A percentile compares a stretch with the other conserved stretches of the same genome.
These are phyloP conservation scores for Coemansia sp. DNA, from an alignment of 192 early-diverging fungal species.

Conservation along the genomic window DNA sequence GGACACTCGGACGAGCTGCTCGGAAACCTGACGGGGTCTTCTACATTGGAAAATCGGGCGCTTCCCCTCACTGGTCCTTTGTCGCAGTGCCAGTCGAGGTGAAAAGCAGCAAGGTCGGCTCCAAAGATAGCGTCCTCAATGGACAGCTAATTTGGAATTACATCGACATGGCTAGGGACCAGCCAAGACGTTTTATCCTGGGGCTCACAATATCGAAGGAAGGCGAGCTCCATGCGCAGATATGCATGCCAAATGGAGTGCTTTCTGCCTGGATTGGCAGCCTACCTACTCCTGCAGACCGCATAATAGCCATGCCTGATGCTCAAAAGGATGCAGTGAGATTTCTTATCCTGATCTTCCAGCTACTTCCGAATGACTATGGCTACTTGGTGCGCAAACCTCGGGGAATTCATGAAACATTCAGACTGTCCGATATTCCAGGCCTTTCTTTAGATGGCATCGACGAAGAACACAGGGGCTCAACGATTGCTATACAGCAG, in stretches of 20 bases:
- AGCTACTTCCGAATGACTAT: constrained; percentile 1
- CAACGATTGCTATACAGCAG: background rate
- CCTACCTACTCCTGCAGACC: background rate
- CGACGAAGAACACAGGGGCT: background rate
- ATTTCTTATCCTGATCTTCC: background rate
- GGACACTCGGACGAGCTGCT: too few relatives aligned
- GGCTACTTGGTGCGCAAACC: background rate
- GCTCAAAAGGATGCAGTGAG: background rate
- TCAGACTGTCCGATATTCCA: background rate
- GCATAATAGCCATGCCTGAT: background rate
- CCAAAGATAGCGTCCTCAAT: background rate
- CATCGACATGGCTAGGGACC: constrained; percentile 5
- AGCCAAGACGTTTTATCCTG: constrained; percentile 5
- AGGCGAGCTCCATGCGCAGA: background rate
- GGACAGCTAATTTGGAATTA: constrained; percentile 6
- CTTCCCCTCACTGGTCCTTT: background rate
- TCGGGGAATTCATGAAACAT: background rate
- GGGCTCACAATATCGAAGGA: background rate
- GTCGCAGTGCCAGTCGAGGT: background rate
- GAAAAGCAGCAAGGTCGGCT: background rate
- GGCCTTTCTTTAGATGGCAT: background rate
- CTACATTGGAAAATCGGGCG: background rate
- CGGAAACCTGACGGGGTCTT: constrained; percentile 8
- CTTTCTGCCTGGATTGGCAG: background rate
- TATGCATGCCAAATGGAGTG: background rate